phyloP scores from a whole-genome alignment of 148 eudicot genomes.

The Chenopodium quinoa region DNA sequence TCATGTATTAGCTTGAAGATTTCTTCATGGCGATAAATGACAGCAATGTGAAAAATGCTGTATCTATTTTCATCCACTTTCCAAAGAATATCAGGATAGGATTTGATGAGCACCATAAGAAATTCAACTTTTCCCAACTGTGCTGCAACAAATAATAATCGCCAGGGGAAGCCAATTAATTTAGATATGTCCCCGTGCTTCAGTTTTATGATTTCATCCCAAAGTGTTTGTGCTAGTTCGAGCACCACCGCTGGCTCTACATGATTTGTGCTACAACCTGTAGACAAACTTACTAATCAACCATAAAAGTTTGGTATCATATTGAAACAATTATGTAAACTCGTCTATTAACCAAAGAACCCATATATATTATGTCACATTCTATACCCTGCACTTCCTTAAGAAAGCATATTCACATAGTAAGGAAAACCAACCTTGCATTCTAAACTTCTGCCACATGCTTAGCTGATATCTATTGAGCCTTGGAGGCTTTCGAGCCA shows the following conservation, averaged over 20 bases:
- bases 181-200: conserved; percentile 19
- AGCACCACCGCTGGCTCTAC: conserved; percentile 1
- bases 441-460: conserved; percentile 12
- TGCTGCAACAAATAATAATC: conserved; percentile 24
- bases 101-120: conserved; percentile 28
- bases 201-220: conserved; percentile 26
- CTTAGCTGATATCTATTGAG: neutral
- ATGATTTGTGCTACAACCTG: conserved; percentile 1
- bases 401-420: neutral
- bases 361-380: neutral
- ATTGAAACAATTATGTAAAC: neutral
- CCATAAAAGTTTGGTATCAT: neutral
- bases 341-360: neutral
- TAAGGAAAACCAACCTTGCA: neutral
- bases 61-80: conserved; percentile 35
- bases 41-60: conserved; percentile 52
- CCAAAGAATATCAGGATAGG: conserved; percentile 53
- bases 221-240: conserved; percentile 19
- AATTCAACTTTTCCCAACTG: conserved; percentile 44
- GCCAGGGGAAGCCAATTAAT: conserved; percentile 25
- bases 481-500: conserved; percentile 28
- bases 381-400: neutral
- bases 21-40: conserved; percentile 39
- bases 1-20: conserved; percentile 47
- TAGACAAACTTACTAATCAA: neutral